Evolutionary conservation across 257 asterid genomes (phyloP).

Genomic region (Penstemon barbatus): DNA sequence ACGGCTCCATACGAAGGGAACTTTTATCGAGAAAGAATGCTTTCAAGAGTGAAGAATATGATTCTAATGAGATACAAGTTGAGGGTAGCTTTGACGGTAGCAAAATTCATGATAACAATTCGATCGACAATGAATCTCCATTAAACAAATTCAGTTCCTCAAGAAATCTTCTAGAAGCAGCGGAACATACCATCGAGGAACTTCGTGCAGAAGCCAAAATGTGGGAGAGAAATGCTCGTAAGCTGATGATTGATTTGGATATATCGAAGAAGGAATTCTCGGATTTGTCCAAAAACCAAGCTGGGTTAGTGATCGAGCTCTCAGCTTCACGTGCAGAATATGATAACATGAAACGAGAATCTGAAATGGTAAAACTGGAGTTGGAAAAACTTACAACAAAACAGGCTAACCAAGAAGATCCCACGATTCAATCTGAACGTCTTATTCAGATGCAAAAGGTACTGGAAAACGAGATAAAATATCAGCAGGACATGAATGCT

Average conservation of each 20-base stretch:
- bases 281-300: conserved; percentile 63
- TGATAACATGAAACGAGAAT: conserved; percentile 57
- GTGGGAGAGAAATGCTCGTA: conserved; percentile 97
- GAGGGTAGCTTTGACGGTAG: conserved; percentile 35
- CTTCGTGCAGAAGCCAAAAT: conserved; percentile 85
- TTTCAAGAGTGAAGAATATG: conserved; percentile 35
- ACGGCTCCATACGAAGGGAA: conserved; percentile 37
- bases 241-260: conserved; percentile 75
- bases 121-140: conserved; percentile 38
- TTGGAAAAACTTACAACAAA: conserved; percentile 36
- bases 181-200: conserved; percentile 70
- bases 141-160: conserved; percentile 51
- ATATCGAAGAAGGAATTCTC: conserved; percentile 56
- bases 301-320: conserved; percentile 63
- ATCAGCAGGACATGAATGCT: conserved; percentile 59
- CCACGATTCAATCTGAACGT: conserved; percentile 39
- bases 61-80: conserved; percentile 31
- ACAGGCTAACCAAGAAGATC: conserved; percentile 33
- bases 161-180: conserved; percentile 59
- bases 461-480: conserved; percentile 62
- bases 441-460: conserved; percentile 48
- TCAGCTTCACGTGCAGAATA: conserved; percentile 60
- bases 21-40: conserved; percentile 25
- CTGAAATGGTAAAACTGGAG: conserved; percentile 45
- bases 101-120: conserved; percentile 38